Percentiles rank a stretch among this genome's conserved stretches.
Conservation (phyloP, 2,329 filamentous ascomycete species). For the Pseudogymnoascus sp. region DNA sequence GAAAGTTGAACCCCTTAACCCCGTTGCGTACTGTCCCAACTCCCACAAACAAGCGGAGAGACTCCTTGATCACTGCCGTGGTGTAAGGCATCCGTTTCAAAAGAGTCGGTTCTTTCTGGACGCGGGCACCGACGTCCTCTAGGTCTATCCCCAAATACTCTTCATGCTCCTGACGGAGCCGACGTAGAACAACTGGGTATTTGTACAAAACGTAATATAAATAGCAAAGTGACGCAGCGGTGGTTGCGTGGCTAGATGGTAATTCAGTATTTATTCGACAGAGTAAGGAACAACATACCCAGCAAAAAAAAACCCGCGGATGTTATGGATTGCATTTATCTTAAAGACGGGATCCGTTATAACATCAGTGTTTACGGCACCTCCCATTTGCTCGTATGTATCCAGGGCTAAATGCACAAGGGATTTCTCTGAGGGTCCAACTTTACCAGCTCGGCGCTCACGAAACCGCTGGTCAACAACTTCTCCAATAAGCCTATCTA, state of each 20-base stretch:
- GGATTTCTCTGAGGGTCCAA: slow-evolving; percentile 14
- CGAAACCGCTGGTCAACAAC: slow-evolving; percentile 16
- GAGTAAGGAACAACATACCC: slow-evolving; percentile 12
- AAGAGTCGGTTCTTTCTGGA: slow-evolving; percentile 13
- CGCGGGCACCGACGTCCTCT: background rate
- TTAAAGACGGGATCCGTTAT: slow-evolving; percentile 15
- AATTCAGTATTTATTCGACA: slow-evolving; percentile 17
- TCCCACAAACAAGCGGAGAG: slow-evolving; percentile 15
- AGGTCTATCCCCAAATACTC: slow-evolving; percentile 10
- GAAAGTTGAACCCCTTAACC: slow-evolving; percentile 2
- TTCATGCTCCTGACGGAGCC: slow-evolving; percentile 14
- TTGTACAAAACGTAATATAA: slow-evolving; percentile 15
- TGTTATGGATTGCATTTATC: slow-evolving; percentile 12
- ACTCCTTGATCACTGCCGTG: slow-evolving; percentile 15
- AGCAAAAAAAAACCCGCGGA: slow-evolving; percentile 2
- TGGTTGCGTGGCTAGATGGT: slow-evolving; percentile 22
- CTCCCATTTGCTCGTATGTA: slow-evolving; percentile 16
- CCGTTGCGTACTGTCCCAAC: slow-evolving; percentile 14
- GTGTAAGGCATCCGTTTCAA: slow-evolving; percentile 17
- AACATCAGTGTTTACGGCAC: background rate
- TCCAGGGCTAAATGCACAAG: slow-evolving; percentile 18
- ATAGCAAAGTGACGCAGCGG: slow-evolving; percentile 13
- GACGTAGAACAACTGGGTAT: slow-evolving; percentile 12
- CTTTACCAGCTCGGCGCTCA: slow-evolving; percentile 4
- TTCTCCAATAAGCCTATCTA: slow-evolving; percentile 13